Evolutionary conservation across 768 basidiomycete species (phyloP), one percentile per base, ranked within the genome.

Genomic region (Leccinum boreale): DNA sequence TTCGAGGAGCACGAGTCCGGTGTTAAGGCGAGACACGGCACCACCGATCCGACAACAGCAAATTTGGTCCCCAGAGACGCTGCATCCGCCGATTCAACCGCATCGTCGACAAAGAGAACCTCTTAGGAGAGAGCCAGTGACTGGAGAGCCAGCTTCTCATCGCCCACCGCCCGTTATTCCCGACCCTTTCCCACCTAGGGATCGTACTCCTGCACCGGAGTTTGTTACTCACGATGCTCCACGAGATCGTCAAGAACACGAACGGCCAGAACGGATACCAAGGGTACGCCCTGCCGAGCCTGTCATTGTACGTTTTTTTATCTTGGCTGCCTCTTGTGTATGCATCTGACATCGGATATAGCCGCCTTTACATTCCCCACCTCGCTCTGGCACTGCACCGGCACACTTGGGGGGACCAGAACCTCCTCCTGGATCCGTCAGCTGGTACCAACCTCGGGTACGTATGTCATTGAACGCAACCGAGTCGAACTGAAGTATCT

Each of bases 1-100:
- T 33, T 75, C 78, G 17, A 73, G 77, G 52, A 80, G 78, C 42
- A 65, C 75, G 17, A 78, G 77, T 59, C 79, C 80, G 1, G 52
- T 53, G 61, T 64, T 48, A 66, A 66, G 58, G 62, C 56, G 61
- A 35, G 58, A 61, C 10, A 62, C 67, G 0, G 64, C 64, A 3
- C 74, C 76, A 9, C 69, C 69, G 10, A 59, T 64, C 45, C 73
- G 70, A 19, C 61, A 65, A 17, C 61, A 58, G 11, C 60, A 53
- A 7, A 54, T 46, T 1, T 74, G 62, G 53, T 62, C 57, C 1
- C 70, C 72, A 10, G 66, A 68, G 44, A 55, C 36, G 0, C 23
- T 55, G 10, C 63, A 68, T 31, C n/a, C 33, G 2, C 62, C 61
- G 3, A 47, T 59, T 8, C 61, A 44, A 4, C 65, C 19, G 4